Evolutionary conservation across 1,284 basidiomycete species (phyloP), one percentile per base, ranked within the genome.

Genomic region (Hypsizygus ulmarius): DNA sequence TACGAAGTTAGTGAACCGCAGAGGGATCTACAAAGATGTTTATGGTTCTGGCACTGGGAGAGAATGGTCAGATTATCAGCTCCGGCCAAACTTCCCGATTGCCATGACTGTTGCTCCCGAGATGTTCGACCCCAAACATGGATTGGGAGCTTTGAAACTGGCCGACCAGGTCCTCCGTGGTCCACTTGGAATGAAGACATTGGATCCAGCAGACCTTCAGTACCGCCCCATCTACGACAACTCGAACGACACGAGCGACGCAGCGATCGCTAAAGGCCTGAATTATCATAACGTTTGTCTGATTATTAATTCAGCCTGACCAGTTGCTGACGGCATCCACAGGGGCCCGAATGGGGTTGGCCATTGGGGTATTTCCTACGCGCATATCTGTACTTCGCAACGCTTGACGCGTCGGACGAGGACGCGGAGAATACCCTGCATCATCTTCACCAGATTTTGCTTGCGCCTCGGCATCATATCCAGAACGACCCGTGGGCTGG

Each of bases 21-120:
- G 96, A 40, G 96, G 96, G 3, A 96, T 98, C 65, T 99, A 99
- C 79, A 99, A 99, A 75, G 96, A 99, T 62, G 93, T 98, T 4
- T 91, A 89, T 58, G 93, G 93, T 30, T 93, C 94, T 12, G 91
- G 91, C 1, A 63, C 74, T 44, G 88, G 86, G 10, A 81, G 91
- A 47, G 92, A 94, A 67, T 97, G 93, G 88, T 91, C 92, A 5
- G 95, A 99, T 70, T 99, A 99, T 66, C 96, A 98, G 69, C 79
- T 95, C 58, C 81, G 93, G 50, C 82, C 85, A 61, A 97, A 97
- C 71, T 96, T 94, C 74, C 84, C 91, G 2, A 90, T 98, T 54
- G 92, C 96, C 1, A 98, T 98, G 96, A 82, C 89, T 5, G 94
- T 98, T 30, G 96, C 96, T 1, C 96, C 96, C 5, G 96, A 99